phyloP scores from a whole-genome alignment of 805 yeast species.

The Nakazawaea pomicola region DNA sequence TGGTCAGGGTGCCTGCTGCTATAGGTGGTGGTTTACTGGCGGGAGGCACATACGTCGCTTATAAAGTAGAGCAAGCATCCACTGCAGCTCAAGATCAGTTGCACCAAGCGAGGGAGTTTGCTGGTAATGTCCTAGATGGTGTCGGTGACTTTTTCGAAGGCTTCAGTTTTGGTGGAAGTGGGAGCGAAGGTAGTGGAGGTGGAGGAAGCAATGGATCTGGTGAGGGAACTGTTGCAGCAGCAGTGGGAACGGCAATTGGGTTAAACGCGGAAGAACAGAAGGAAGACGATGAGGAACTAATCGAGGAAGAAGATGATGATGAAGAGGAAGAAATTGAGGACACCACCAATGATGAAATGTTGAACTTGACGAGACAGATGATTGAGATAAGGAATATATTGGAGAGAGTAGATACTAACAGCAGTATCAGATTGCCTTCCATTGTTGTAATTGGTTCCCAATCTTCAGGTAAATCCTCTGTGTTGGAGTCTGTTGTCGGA shows the following conservation, averaged over 20 bases:
- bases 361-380: conserved; percentile 91
- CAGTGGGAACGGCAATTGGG: conserved; percentile 46
- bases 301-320: conserved; percentile 36
- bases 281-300: conserved; percentile 44
- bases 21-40: conserved; percentile 92
- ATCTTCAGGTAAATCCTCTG: conserved; percentile 95
- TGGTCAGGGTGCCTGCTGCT: conserved; percentile 66
- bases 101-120: conserved; percentile 54
- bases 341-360: conserved; percentile 71
- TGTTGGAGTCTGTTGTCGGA: conserved; percentile 94
- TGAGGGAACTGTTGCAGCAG: conserved; percentile 46
- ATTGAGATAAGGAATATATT: conserved; percentile 86
- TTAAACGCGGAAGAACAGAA: conserved; percentile 27
- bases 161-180: conserved; percentile 23
- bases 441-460: conserved; percentile 98
- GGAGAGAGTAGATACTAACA: conserved; percentile 65
- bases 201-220: conserved; percentile 21
- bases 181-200: conserved; percentile 26
- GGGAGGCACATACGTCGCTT: conserved; percentile 88
- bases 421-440: conserved; percentile 80
- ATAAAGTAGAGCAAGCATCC: conserved; percentile 86
- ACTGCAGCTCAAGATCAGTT: conserved; percentile 64
- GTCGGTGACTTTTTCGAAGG: conserved; percentile 39
- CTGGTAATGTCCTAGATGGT: conserved; percentile 47
- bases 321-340: conserved; percentile 43